A percentile compares a stretch with the other conserved stretches of the same genome.
phyloP scores from a whole-genome alignment of 192 early-diverging fungal species.

The Helicostylum pulchrum region DNA sequence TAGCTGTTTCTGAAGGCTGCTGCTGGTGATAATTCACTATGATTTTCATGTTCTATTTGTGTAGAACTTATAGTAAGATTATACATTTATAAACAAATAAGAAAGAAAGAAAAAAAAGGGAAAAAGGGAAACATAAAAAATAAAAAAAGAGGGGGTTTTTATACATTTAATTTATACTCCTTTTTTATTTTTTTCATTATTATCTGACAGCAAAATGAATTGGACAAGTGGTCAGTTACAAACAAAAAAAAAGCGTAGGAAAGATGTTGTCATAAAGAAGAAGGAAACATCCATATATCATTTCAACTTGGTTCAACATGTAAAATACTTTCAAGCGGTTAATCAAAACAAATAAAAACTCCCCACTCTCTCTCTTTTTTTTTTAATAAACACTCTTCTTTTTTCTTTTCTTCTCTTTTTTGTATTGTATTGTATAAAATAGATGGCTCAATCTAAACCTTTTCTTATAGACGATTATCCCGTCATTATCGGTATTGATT shows the following conservation, averaged over 20 bases:
- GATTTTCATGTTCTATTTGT: not conserved
- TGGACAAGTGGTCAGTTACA: no score
- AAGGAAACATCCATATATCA: not conserved
- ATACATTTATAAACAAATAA: slow-evolving; percentile 4
- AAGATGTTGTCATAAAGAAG: not conserved
- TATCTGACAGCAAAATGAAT: no score
- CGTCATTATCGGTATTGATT: slow-evolving; percentile 40
- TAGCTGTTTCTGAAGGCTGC: slow-evolving; percentile 32
- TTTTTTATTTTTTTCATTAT: not conserved
- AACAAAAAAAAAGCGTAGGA: no score
- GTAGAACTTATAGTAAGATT: not conserved
- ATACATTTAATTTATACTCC: not conserved
- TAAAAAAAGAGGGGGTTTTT: not conserved
- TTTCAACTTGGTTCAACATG: not conserved
- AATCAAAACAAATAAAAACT: not conserved
- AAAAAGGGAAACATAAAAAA: not conserved
- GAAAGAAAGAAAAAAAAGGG: not conserved
- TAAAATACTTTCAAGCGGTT: no score
- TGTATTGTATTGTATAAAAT: not conserved
- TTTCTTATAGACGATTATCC: slow-evolving; percentile 33
- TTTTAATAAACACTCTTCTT: not conserved
- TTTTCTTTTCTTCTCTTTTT: no score
- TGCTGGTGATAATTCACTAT: slow-evolving; percentile 17
- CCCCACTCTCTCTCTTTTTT: not conserved
- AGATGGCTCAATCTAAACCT: slow-evolving; percentile 20